These are phyloP conservation scores for Talaromyces albobiverticillius DNA, from an alignment of 2,329 filamentous ascomycete species.

Conservation along the genomic window DNA sequence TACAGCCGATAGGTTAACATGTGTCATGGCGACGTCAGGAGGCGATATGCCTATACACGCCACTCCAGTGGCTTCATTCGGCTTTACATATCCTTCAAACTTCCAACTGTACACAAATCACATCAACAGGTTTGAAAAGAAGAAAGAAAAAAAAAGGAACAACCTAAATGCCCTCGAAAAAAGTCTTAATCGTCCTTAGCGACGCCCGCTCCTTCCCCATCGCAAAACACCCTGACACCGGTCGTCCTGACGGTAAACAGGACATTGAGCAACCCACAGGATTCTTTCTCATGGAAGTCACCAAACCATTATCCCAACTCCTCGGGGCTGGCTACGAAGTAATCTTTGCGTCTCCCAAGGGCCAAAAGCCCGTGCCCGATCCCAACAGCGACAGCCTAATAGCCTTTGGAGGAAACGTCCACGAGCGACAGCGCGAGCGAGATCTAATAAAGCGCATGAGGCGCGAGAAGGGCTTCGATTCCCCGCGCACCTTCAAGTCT, in stretches of 20 bases:
- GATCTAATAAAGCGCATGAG: constrained; percentile 46
- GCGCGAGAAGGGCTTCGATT: constrained; percentile 42
- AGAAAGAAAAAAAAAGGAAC: background rate
- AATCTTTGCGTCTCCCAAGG: constrained; percentile 46
- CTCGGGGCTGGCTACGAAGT: constrained; percentile 41
- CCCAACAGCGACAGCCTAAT: constrained; percentile 41
- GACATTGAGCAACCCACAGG: constrained; percentile 29
- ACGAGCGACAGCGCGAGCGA: constrained; percentile 40
- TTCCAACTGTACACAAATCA: background rate
- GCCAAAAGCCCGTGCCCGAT: constrained; percentile 41
- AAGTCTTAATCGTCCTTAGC: constrained; percentile 46
- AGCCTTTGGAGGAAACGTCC: constrained; percentile 47
- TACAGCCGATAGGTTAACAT: no score
- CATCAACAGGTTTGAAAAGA: background rate
- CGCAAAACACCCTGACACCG: constrained; percentile 25
- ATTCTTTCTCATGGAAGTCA: constrained; percentile 41
- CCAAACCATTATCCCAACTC: constrained; percentile 35
- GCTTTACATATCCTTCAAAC: background rate
- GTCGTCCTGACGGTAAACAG: constrained; percentile 21
- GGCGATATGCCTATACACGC: background rate
- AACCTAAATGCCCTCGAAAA: constrained; percentile 32
- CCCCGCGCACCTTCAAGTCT: constrained; percentile 36
- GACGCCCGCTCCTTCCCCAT: constrained; percentile 40
- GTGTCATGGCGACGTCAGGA: constrained; percentile 3
- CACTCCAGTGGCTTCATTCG: background rate